Base-by-base conservation (phyloP, 306 rosid species). In the Fragaria nilgerrensis region DNA sequence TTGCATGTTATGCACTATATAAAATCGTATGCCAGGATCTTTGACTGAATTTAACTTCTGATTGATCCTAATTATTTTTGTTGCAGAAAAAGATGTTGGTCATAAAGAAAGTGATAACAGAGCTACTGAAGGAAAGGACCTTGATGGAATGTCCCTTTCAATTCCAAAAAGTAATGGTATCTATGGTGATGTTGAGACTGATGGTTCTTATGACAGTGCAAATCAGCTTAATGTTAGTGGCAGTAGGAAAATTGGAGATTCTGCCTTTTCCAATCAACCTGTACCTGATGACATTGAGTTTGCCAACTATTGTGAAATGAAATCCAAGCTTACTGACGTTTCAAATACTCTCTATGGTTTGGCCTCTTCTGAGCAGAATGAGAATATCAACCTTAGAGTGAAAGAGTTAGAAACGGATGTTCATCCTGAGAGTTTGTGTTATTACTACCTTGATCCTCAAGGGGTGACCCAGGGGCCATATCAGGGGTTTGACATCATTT, bases 361-460 rank as follows among this genome's bases (percentile, higher is more conserved):
- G 66, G 76, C 86, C 48, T 83, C 61, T 50, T 52, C 76, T 37
- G 82, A 75, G 80, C 76, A 81, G 66, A 72, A 77, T 77, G 82
- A 45, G 81, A 76, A 41, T 67, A 70, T 17, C 43, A 81, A 76
- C 34, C 65, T 58, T 65, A 81, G 68, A 47, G 73, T 23, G 36
- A 81, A 79, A 68, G 83, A 68, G 16, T 50, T 81, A 61, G 80
- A 68, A 39, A 81, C 47, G 74, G 79, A 50, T 61, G 73, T 50
- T 52, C 78, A 76, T 41, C 83, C 75, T 5, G 89, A 84, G 83
- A 84, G 75, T 74, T 68, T 86, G 76, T 82, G 75, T 72, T 80
- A 86, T 80, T 86, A 73, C 74, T 88, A 88, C 79, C 85, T 88
- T 81, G 92, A 88, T 74, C 92, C 92, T 82, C 92, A 88, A 77